Evolutionary conservation across 2,329 filamentous ascomycete genomes (phyloP).

Genomic region (Polytolypa hystricis): DNA sequence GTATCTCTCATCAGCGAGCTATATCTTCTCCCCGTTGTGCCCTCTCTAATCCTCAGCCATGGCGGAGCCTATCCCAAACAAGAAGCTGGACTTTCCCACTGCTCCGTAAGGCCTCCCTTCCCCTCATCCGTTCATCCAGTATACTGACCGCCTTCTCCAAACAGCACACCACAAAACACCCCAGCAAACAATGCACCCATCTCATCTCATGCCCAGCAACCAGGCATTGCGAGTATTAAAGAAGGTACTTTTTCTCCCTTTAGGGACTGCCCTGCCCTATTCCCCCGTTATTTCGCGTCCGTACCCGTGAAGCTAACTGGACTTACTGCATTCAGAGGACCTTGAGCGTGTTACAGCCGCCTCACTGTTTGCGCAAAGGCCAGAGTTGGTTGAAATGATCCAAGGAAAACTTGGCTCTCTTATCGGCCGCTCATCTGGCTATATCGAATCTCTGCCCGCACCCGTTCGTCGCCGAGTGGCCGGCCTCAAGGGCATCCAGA

Average conservation of each 20-base stretch:
- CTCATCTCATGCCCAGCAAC: constrained; percentile 93
- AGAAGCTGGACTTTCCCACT: constrained; percentile 49
- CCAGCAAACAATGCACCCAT: constrained; percentile 92
- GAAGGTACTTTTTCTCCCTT: constrained; percentile 60
- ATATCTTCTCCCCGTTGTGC: constrained; percentile 13
- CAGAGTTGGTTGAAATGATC: constrained; percentile 91
- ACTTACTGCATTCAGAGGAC: constrained; percentile 54
- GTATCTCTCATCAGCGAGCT: constrained; percentile 14
- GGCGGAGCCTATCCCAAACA: constrained; percentile 60
- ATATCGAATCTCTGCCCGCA: constrained; percentile 88
- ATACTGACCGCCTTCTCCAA: constrained; percentile 12
- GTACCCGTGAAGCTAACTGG: constrained; percentile 1
- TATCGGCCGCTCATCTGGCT: constrained; percentile 89
- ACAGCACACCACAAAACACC: constrained; percentile 95
- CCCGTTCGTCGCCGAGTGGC: constrained; percentile 86
- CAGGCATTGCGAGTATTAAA: constrained; percentile 86
- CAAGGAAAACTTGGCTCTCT: constrained; percentile 90
- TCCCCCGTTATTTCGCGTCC: constrained; percentile 1
- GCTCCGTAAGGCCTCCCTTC: constrained; percentile 47
- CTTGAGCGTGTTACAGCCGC: constrained; percentile 77
- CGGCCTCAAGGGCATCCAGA: constrained; percentile 94
- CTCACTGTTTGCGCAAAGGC: constrained; percentile 91
- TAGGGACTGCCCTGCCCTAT: too few relatives aligned
- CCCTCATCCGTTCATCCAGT: constrained; percentile 1
- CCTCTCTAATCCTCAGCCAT: constrained; percentile 31